Conservation (phyloP, 805 yeast species). For the Babjeviella inositovora region DNA sequence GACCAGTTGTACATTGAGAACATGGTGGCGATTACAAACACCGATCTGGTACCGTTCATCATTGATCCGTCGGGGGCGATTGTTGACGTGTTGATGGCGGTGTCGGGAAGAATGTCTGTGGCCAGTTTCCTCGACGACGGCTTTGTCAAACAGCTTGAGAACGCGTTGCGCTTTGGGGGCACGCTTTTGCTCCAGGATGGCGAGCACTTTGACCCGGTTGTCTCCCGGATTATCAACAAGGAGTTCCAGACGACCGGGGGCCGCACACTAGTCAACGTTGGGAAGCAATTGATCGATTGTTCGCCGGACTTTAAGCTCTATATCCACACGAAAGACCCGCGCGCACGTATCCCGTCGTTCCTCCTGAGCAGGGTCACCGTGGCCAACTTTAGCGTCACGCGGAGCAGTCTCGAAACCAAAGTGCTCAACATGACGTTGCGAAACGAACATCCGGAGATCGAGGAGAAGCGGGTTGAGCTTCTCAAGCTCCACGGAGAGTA, state of each 20-base stretch:
- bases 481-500: constrained; percentile 43
- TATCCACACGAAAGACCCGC: constrained; percentile 45
- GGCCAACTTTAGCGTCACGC: constrained; percentile 62
- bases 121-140: constrained; percentile 64
- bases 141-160: constrained; percentile 55
- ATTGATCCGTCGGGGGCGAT: constrained; percentile 56
- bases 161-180: constrained; percentile 76
- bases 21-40: constrained; percentile 28
- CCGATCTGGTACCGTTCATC: constrained; percentile 32
- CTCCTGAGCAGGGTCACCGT: constrained; percentile 46
- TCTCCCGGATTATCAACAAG: constrained; percentile 41
- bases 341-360: constrained; percentile 27
- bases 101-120: constrained; percentile 21
- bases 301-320: constrained; percentile 46
- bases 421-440: constrained; percentile 39
- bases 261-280: constrained; percentile 41
- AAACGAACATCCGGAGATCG: constrained; percentile 51
- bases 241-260: constrained; percentile 61
- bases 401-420: constrained; percentile 46
- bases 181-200: constrained; percentile 60
- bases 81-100: constrained; percentile 18
- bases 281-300: constrained; percentile 48
- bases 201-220: constrained; percentile 63
- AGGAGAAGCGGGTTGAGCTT: constrained; percentile 35
- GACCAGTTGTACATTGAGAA: constrained; percentile 56